Percentiles rank a stretch among this genome's conserved stretches.
phyloP scores from a whole-genome alignment of 1,284 basidiomycete genomes.

The Ustilago bromivora region DNA sequence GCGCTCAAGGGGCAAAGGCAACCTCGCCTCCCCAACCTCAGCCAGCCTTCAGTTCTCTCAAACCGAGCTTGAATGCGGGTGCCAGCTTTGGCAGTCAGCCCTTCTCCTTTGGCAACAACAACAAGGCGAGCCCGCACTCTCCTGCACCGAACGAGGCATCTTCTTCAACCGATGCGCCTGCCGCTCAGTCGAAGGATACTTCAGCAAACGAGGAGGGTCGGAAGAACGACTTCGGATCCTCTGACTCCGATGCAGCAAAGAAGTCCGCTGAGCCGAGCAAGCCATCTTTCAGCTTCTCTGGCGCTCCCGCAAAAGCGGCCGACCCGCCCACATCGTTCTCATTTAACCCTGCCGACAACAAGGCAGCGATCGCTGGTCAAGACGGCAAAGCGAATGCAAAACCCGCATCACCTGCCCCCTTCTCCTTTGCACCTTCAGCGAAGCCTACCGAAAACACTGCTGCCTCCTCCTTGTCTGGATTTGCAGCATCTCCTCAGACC shows the following conservation, averaged over 20 bases:
- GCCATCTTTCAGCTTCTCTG: conserved; percentile 32
- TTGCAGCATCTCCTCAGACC: conserved; percentile 3
- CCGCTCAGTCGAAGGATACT: neutral
- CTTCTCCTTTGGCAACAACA: conserved; percentile 38
- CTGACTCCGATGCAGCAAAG: neutral
- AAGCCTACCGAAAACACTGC: conserved; percentile 4
- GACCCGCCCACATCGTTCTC: conserved; percentile 17
- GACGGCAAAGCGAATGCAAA: conserved; percentile 16
- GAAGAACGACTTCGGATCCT: neutral
- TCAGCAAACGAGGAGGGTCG: neutral
- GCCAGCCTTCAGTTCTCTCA: conserved; percentile 41
- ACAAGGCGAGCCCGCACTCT: conserved; percentile 13
- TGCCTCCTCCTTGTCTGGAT: conserved; percentile 6
- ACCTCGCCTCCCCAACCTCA: conserved; percentile 25
- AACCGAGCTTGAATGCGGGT: conserved; percentile 32
- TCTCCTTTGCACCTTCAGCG: conserved; percentile 25
- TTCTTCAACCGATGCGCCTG: conserved; percentile 1
- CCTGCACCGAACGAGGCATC: conserved; percentile 2
- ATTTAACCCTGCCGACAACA: conserved; percentile 9
- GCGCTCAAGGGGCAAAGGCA: conserved; percentile 12
- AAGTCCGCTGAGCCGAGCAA: conserved; percentile 7
- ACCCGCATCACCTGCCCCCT: conserved; percentile 16
- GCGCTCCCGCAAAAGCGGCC: conserved; percentile 15
- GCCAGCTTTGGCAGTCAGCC: conserved; percentile 33
- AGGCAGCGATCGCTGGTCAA: neutral